Conservation (phyloP, 257 asterid species). For the Buddleja alternifolia region DNA sequence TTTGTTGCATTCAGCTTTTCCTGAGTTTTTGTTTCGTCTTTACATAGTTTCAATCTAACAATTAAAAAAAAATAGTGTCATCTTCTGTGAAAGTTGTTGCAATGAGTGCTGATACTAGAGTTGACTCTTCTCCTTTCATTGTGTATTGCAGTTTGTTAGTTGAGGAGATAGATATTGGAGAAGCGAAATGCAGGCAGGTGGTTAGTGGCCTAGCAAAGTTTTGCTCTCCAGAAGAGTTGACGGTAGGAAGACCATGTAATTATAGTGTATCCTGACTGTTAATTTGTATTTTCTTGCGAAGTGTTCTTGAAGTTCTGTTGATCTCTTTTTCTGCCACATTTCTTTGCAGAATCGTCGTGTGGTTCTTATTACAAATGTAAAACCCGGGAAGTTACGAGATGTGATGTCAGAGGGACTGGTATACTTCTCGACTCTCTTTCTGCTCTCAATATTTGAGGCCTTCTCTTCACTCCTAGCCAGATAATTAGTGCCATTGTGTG, state of each 20-base stretch:
- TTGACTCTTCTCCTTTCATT: constrained; percentile 23
- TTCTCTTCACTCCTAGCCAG: too few relatives aligned
- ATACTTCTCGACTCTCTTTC: constrained; percentile 32
- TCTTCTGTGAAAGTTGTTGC: background rate
- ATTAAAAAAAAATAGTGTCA: background rate
- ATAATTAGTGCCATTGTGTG: too few relatives aligned
- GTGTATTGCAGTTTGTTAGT: constrained; percentile 74
- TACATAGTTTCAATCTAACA: background rate
- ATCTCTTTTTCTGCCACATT: constrained; percentile 22
- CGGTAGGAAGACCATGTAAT: constrained; percentile 49
- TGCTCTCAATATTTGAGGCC: background rate
- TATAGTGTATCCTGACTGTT: constrained; percentile 14
- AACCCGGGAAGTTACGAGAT: constrained; percentile 93
- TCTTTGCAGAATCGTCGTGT: constrained; percentile 76
- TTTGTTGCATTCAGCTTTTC: too few relatives aligned
- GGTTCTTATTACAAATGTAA: constrained; percentile 89
- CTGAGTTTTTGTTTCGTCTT: too few relatives aligned
- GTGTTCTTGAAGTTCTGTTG: constrained; percentile 24
- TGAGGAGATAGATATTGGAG: constrained; percentile 98
- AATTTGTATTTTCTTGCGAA: background rate
- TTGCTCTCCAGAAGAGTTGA: constrained; percentile 80
- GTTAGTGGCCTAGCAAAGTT: constrained; percentile 96
- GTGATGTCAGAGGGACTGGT: constrained; percentile 97
- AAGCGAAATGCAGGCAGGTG: constrained; percentile 85
- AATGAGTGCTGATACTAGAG: background rate